A percentile compares a stretch with the other conserved stretches of the same genome.
Evolutionary conservation across 202 grass and related monocot genomes (phyloP).

Genomic region (Zizania palustris): DNA sequence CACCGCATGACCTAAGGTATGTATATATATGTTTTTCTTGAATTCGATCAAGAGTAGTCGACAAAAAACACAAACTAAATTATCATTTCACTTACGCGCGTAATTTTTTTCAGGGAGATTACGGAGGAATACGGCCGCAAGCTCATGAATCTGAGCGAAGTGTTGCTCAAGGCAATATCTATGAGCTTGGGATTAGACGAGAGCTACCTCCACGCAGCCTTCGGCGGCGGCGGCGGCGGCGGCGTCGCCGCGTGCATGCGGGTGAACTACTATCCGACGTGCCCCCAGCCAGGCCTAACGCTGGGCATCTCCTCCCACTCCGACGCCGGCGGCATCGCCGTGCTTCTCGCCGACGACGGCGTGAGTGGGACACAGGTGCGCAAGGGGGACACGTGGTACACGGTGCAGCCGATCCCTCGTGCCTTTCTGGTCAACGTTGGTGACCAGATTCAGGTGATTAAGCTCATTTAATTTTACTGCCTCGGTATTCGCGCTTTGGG

Average conservation of each 20-base stretch:
- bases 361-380: slow-evolving; percentile 25
- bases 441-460: slow-evolving; percentile 42
- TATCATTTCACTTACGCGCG: background rate
- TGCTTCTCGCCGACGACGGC: slow-evolving; percentile 27
- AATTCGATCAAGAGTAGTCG: background rate
- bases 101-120: slow-evolving; percentile 23
- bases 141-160: slow-evolving; percentile 28
- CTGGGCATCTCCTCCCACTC: slow-evolving; percentile 40
- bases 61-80: background rate
- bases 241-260: slow-evolving; percentile 17
- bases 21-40: background rate
- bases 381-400: slow-evolving; percentile 15
- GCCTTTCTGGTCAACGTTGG: slow-evolving; percentile 38
- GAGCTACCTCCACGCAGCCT: slow-evolving; percentile 14
- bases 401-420: slow-evolving; percentile 19
- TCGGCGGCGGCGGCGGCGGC: slow-evolving; percentile 22
- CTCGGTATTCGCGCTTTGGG: background rate
- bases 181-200: slow-evolving; percentile 6
- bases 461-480: background rate
- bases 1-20: slow-evolving; percentile 26
- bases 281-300: slow-evolving; percentile 40
- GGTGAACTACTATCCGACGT: slow-evolving; percentile 35
- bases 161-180: slow-evolving; percentile 30
- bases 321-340: slow-evolving; percentile 30
- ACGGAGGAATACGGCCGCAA: slow-evolving; percentile 33